These are phyloP conservation scores for Pelargonium australe DNA, from an alignment of 441 rosid species.

Conservation along the genomic window DNA sequence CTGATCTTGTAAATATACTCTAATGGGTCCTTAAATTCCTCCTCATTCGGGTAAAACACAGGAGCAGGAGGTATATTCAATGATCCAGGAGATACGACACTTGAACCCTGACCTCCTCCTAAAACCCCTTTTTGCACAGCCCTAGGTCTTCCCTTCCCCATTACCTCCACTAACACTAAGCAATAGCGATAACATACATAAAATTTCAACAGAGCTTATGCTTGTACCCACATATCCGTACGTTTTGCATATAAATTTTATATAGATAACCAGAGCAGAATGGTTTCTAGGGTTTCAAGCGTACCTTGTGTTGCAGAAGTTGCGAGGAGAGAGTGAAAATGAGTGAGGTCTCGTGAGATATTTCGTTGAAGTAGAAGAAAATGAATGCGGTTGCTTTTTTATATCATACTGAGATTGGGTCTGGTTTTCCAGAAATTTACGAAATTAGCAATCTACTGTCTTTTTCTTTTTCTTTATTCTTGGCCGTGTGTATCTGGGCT, in stretches of 20 bases:
- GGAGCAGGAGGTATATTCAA: conserved; percentile 59
- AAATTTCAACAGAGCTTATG: conserved; percentile 18
- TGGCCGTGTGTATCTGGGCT: not conserved
- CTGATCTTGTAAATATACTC: conserved; percentile 76
- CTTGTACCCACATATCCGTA: conserved; percentile 10
- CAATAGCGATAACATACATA: conserved; percentile 17
- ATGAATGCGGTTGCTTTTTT: not conserved
- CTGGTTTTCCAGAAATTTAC: conserved; percentile 18
- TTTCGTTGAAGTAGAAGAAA: conserved; percentile 15
- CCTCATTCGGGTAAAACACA: conserved; percentile 71
- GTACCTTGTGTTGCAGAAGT: conserved; percentile 30
- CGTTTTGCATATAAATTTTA: not conserved
- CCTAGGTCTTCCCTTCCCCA: conserved; percentile 93
- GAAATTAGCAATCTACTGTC: conserved; percentile 13
- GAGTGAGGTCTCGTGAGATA: conserved; percentile 28
- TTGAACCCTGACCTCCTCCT: conserved; percentile 41
- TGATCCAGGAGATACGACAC: conserved; percentile 29
- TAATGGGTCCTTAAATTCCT: conserved; percentile 80
- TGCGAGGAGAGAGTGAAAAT: conserved; percentile 4
- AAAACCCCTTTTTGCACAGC: conserved; percentile 65
- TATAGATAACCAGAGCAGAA: not conserved
- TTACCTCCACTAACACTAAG: conserved; percentile 31
- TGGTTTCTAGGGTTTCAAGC: conserved; percentile 48
- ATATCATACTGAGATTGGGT: conserved; percentile 10
- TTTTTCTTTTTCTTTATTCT: conserved; percentile 11